phyloP scores from a whole-genome alignment of 1,284 basidiomycete species.

The Microbotryomycetes sp. region DNA sequence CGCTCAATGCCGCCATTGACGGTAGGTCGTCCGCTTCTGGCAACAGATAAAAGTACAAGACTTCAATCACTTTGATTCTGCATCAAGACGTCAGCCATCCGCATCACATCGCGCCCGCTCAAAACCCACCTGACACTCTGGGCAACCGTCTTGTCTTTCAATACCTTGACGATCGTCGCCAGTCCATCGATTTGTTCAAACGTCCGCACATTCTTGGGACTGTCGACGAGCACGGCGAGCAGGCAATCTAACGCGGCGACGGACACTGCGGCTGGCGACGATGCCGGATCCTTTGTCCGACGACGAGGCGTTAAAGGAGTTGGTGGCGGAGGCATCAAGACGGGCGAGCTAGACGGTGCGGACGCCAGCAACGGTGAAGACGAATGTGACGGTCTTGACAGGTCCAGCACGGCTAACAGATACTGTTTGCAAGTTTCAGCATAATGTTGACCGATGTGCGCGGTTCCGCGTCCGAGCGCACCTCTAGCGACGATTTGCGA shows the following conservation, averaged over 20 bases:
- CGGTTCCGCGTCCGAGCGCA: conserved; percentile 40
- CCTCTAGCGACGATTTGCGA: conserved; percentile 63
- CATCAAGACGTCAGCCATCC: neutral
- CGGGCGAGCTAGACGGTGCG: conserved; percentile 51
- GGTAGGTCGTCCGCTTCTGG: conserved; percentile 51
- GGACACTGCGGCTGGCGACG: conserved; percentile 25
- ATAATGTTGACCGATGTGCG: conserved; percentile 1
- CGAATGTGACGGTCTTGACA: conserved; percentile 38
- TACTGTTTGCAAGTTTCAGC: conserved; percentile 20
- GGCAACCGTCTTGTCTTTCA: conserved; percentile 71
- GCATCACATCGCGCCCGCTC: neutral
- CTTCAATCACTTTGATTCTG: conserved; percentile 89
- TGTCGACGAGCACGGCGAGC: conserved; percentile 75
- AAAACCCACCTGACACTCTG: conserved; percentile 67
- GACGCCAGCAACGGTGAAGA: conserved; percentile 55
- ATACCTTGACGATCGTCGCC: conserved; percentile 68
- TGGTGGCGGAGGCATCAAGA: conserved; percentile 29
- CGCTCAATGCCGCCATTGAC: conserved; percentile 2
- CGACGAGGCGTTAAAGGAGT: conserved; percentile 29
- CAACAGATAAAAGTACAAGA: conserved; percentile 82
- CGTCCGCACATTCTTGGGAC: conserved; percentile 58
- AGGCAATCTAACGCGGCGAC: conserved; percentile 68
- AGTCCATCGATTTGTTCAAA: conserved; percentile 72
- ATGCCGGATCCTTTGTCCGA: conserved; percentile 24
- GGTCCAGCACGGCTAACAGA: conserved; percentile 39